Evolutionary conservation across 164 flowering plant species (phyloP), one percentile per base, ranked within the genome.

Genomic region (Sedum album): DNA sequence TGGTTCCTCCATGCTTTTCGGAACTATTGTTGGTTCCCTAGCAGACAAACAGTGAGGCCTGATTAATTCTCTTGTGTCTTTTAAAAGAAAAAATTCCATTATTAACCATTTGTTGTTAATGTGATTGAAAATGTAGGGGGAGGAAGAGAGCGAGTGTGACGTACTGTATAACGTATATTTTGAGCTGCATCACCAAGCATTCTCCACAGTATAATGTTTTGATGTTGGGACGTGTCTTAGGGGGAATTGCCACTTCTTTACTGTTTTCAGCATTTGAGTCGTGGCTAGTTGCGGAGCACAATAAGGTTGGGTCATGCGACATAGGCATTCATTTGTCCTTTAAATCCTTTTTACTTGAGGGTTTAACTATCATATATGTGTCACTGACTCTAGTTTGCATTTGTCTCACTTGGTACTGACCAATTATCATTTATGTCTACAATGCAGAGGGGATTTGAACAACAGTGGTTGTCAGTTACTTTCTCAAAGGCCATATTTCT

Each of bases 191-290:
- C n/a, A n/a, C n/a, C n/a, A n/a, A n/a, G n/a, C n/a, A n/a, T n/a
- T n/a, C n/a, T n/a, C n/a, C n/a, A n/a, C n/a, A n/a, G n/a, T n/a
- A n/a, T n/a, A n/a, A n/a, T n/a, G n/a, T n/a, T n/a, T n/a, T n/a
- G n/a, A n/a, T n/a, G n/a, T n/a, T n/a, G n/a, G n/a, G n/a, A n/a
- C n/a, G n/a, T n/a, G n/a, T n/a, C 44, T 80, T 95, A 77, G 99
- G 99, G 77, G 99, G 99, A 60, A 85, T 95, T 61, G 93, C 99
- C 51, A 95, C 99, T 49, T 92, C 99, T 72, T 95, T 95, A 20
- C 75, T 95, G 23, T 95, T 93, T 74, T 95, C 99, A 53, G 83
- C 99, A 31, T 95, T 95, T 75, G 99, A 95, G 75, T 95, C 99
- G 21, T 95, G 99, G n/a, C n/a, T n/a, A n/a, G n/a, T n/a, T n/a